Percentiles rank a stretch among this genome's conserved stretches.
These are phyloP conservation scores for Gossypium turneri DNA, from an alignment of 345 rosid species.

Conservation along the genomic window DNA sequence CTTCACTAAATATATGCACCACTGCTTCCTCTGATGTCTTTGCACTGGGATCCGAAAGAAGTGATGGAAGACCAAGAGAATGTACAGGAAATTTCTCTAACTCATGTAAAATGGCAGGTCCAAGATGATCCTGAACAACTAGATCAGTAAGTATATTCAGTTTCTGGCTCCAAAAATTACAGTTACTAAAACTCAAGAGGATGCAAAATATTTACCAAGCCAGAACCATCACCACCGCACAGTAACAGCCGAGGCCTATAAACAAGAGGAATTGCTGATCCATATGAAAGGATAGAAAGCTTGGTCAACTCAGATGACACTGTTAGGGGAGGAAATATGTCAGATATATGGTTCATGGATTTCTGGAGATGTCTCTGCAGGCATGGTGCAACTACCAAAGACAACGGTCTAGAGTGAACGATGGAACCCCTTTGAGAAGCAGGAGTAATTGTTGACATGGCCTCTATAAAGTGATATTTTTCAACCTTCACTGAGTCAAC, in stretches of 20 bases:
- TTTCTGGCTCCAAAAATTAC: conserved; percentile 26
- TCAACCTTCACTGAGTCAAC: conserved; percentile 84
- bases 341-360: conserved; percentile 64
- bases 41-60: conserved; percentile 98
- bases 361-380: conserved; percentile 70
- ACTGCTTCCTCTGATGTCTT: conserved; percentile 98
- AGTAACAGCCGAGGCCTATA: conserved; percentile 93
- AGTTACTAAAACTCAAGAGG: conserved; percentile 18
- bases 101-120: conserved; percentile 96
- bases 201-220: conserved; percentile 70
- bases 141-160: conserved; percentile 67
- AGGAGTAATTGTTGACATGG: conserved; percentile 95
- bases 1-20: conserved; percentile 98
- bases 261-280: conserved; percentile 85
- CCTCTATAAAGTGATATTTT: conserved; percentile 84
- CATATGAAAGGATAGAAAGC: conserved; percentile 88
- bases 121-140: conserved; percentile 95
- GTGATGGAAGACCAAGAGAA: conserved; percentile 94
- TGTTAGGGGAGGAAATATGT: conserved; percentile 68
- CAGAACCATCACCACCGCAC: conserved; percentile 80
- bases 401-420: conserved; percentile 93
- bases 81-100: conserved; percentile 95
- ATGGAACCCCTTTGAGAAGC: conserved; percentile 97
- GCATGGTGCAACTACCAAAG: conserved; percentile 91
- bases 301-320: conserved; percentile 68